Conservation (phyloP, 2,329 filamentous ascomycete species). For the Leptosphaerulina australis region DNA sequence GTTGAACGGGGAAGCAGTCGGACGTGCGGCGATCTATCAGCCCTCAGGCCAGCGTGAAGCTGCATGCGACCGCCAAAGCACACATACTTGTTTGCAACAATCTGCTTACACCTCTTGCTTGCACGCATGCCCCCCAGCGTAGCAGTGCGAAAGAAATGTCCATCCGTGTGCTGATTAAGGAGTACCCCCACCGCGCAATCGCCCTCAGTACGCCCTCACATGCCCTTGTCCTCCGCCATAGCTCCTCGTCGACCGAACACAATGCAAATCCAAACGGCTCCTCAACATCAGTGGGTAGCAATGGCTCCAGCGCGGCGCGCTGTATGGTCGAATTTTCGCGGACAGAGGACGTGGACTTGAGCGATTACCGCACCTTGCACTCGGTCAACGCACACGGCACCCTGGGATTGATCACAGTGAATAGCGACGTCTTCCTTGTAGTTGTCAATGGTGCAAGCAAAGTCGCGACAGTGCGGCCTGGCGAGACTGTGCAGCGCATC, state of each 20-base stretch:
- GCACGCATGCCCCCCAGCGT: conserved; percentile 15
- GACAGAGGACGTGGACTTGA: conserved; percentile 68
- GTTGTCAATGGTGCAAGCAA: conserved; percentile 80
- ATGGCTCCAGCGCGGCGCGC: conserved; percentile 53
- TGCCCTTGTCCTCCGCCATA: conserved; percentile 84
- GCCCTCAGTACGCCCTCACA: conserved; percentile 80
- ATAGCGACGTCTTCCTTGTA: conserved; percentile 85
- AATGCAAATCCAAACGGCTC: conserved; percentile 57
- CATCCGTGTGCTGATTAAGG: conserved; percentile 81
- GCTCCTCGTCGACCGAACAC: conserved; percentile 65
- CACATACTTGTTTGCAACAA: conserved; percentile 34
- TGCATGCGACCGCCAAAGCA: conserved; percentile 26
- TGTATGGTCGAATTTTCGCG: conserved; percentile 90
- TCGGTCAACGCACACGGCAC: conserved; percentile 81
- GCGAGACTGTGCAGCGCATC: conserved; percentile 89
- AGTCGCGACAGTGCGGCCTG: conserved; percentile 81
- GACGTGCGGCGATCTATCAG: conserved; percentile 23
- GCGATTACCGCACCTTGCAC: conserved; percentile 77
- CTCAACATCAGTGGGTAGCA: conserved; percentile 56
- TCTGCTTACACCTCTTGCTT: conserved; percentile 7
- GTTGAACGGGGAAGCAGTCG: conserved; percentile 19
- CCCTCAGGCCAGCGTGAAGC: conserved; percentile 24
- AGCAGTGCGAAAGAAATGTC: conserved; percentile 35
- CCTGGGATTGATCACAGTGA: conserved; percentile 82
- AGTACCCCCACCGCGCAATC: conserved; percentile 85